phyloP scores from a whole-genome alignment of 164 flowering plant species.

The Stephania yunnanensis region DNA sequence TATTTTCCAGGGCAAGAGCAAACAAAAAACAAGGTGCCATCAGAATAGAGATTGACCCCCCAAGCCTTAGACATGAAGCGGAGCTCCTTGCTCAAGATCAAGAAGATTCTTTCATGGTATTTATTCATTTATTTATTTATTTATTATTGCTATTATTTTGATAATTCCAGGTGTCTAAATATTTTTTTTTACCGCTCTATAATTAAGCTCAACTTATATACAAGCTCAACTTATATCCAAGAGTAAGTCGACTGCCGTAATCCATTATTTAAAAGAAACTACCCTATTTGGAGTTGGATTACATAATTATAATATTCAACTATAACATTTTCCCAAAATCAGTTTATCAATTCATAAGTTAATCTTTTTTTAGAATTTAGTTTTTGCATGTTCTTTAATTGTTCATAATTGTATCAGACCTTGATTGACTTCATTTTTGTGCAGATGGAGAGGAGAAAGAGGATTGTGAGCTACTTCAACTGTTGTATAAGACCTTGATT shows the following conservation, averaged over 20 bases:
- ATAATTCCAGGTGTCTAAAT: too few species aligned
- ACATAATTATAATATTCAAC: too few species aligned
- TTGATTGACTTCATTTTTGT: slow-evolving; percentile 2
- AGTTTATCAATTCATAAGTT: too few species aligned
- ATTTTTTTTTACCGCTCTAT: too few species aligned
- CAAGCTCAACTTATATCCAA: too few species aligned
- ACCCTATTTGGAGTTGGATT: too few species aligned
- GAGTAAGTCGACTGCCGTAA: too few species aligned
- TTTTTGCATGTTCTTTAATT: too few species aligned
- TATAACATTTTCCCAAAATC: too few species aligned
- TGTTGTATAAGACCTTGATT: slow-evolving; percentile 14
- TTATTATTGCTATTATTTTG: not conserved
- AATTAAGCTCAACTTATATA: too few species aligned
- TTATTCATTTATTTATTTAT: not conserved
- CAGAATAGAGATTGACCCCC: slow-evolving; percentile 26
- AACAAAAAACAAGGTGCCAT: slow-evolving; percentile 31
- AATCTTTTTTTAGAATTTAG: too few species aligned
- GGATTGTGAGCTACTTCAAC: slow-evolving; percentile 12
- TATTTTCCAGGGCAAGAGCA: slow-evolving; percentile 50
- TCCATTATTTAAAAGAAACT: too few species aligned
- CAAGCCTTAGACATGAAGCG: slow-evolving; percentile 29
- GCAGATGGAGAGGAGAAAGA: slow-evolving; percentile 17
- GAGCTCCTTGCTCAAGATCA: slow-evolving; percentile 22
- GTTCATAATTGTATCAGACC: not conserved
- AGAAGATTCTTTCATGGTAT: slow-evolving; percentile 26